These are phyloP conservation scores for Ascochyta fabae DNA, from an alignment of 2,329 filamentous ascomycete genomes.

Conservation along the genomic window DNA sequence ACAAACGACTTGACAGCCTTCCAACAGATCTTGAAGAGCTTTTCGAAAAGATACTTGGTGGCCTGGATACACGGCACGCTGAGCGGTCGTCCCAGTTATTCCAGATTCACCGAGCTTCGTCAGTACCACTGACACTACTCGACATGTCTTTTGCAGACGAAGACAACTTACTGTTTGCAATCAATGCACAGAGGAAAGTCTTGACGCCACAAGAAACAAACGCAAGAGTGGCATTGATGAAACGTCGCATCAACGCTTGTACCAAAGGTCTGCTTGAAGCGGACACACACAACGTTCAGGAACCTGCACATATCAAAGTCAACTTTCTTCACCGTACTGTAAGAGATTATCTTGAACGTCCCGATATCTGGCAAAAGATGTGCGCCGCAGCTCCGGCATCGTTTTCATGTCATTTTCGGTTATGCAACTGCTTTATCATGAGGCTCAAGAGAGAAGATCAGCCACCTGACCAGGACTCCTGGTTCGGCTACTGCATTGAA, in stretches of 20 bases:
- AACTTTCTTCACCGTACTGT: conserved; percentile 20
- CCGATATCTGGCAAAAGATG: no score
- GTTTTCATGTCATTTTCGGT: no score
- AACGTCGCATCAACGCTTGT: conserved; percentile 8
- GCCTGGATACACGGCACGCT: conserved; percentile 9
- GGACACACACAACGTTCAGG: not conserved
- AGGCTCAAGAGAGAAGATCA: no score
- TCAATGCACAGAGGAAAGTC: not conserved
- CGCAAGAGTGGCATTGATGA: not conserved
- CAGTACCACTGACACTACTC: conserved; percentile 8
- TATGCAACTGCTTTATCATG: no score
- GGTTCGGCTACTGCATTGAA: no score
- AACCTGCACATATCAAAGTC: not conserved
- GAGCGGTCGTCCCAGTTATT: conserved; percentile 21
- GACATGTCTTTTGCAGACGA: conserved; percentile 22
- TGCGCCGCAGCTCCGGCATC: no score
- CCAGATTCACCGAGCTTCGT: conserved; percentile 11
- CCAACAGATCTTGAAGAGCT: conserved; percentile 21
- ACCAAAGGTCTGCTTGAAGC: conserved; percentile 23
- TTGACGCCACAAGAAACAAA: not conserved
- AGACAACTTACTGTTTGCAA: not conserved
- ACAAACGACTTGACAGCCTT: conserved; percentile 11
- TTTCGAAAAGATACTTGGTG: conserved; percentile 19
- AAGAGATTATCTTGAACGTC: conserved; percentile 14
- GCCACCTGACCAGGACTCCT: no score